Evolutionary conservation across 192 early-diverging fungal species (phyloP), one percentile per base, ranked within the genome.

Genomic region (Coemansia biformis): DNA sequence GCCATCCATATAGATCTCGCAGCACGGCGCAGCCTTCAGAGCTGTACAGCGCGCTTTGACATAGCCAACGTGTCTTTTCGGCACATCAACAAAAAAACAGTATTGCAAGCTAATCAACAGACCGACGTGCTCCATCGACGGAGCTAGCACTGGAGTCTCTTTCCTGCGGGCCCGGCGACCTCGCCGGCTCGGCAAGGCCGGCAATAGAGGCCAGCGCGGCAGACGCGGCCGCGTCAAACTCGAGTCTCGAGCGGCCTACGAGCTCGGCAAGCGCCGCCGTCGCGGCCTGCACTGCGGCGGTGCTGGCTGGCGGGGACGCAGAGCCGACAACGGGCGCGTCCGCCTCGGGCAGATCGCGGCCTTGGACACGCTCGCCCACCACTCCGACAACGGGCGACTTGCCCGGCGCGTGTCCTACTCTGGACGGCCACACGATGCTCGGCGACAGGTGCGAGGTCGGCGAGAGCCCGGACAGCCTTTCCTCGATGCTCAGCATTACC

Each of bases 401-500:
- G 38, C 60, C 60, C 15, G 48, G 38, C 30, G 43, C 35, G 11
- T 43, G 33, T 18, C 36, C 40, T 17, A 31, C 31, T 18, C 38
- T 39, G 18, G 32, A 17, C 31, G 52, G 39, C 4, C 48, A 54
- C 18, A 43, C 40, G 21, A 64, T 50, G 46, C 50, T 57, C 17
- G 54, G 53, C 9, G 53, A 47, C 22, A 34, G 37, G 10, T 49
- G 36, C 17, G 54, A 31, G 5, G 38, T 16, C 23, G 46, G 29
- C 5, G 46, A 41, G 38, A 51, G 21, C 13, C 54, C 54, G 4
- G 54, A 45, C 30, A 71, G 51, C 44, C 57, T 50, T 21, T 64
- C 57, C 17, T 60, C 49, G n/a, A 72, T 43, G 45, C 49, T 51
- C 17, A 34, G 46, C 49, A 72, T 47, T 12, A 72, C 23, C 4